Evolutionary conservation across 2,329 filamentous ascomycete genomes (phyloP), one percentile per base, ranked within the genome.

Genomic region (Amesomyces nigricolor): DNA sequence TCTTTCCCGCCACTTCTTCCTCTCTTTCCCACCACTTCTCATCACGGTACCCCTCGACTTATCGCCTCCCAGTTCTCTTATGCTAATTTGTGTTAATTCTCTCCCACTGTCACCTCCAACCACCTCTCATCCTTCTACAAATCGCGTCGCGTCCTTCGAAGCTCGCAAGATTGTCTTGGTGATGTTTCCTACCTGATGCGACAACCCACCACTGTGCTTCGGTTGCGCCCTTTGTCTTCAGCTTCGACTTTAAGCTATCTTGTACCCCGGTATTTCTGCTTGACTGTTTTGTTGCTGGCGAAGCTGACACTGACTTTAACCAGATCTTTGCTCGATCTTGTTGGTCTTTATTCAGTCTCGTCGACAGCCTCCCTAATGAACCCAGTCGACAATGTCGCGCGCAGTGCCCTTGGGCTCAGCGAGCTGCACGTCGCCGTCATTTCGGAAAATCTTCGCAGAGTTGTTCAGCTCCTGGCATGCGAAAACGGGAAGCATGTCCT

Each of bases 351-450:
- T 6, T 26, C 22, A 6, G 22, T 26, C 22, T 26, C 22, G 22
- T 6, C 22, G 22, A 6, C 22, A 26, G 22, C 22, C 2, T 26
- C 22, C 22, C 22, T 4, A 6, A 52, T 56, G 53, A 43, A 6
- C 22, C 13, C 4, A 10, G 13, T n/a, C n/a, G 16, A 42, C 5
- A 16, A 46, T 4, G n/a, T 32, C 10, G n/a, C 8, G 6, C n/a
- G 13, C 6, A 43, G 11, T 19, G 37, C 26, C 13, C 37, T 47
- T 1, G 32, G 51, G 11, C 45, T 57, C 2, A 55, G 13, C 13
- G 42, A 57, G 1, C 35, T 58, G 0, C 58, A 59, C 26, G 5
- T 50, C 0, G 57, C 54, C 0, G 43, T 53, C 17, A 37, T 59
- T 3, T 9, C 2, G 7, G 49, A 39, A 9, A 9, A 47, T 0